phyloP scores from a whole-genome alignment of 1,284 basidiomycete species.

The Polyporus tsugae region DNA sequence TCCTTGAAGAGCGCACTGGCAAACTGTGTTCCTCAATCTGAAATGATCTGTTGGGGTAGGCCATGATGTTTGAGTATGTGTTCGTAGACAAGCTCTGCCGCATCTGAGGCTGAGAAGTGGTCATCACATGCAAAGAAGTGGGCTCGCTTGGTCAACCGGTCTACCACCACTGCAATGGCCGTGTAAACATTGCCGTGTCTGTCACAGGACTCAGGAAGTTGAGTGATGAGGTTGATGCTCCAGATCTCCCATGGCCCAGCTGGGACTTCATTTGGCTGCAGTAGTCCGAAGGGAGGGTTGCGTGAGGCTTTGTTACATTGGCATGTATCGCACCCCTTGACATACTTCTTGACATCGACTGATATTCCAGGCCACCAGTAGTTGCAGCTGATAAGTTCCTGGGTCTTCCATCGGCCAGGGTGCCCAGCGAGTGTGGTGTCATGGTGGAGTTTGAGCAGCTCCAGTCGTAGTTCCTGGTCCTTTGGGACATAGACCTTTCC shows the following conservation, averaged over 20 bases:
- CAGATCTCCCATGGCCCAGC: too few species aligned
- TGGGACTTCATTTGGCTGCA: too few species aligned
- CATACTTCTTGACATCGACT: too few species aligned
- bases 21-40: constrained; percentile 48
- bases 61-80: constrained; percentile 24
- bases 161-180: not conserved
- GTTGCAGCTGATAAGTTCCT: constrained; percentile 13
- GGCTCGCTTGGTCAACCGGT: not conserved
- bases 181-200: not conserved
- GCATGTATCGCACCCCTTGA: too few species aligned
- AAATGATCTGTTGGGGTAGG: constrained; percentile 44
- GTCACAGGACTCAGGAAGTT: not conserved
- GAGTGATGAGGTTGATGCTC: not conserved
- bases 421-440: too few species aligned
- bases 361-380: too few species aligned
- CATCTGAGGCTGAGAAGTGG: not conserved
- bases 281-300: too few species aligned
- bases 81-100: not conserved
- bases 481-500: not conserved
- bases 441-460: not conserved
- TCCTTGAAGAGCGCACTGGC: constrained; percentile 22
- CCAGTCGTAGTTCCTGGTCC: not conserved
- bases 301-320: too few species aligned
- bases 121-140: not conserved
- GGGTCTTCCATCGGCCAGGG: too few species aligned